Evolutionary conservation across 208 protist genomes (phyloP), one percentile per base, ranked within the genome.

Genomic region (Phytomonas sp.): DNA sequence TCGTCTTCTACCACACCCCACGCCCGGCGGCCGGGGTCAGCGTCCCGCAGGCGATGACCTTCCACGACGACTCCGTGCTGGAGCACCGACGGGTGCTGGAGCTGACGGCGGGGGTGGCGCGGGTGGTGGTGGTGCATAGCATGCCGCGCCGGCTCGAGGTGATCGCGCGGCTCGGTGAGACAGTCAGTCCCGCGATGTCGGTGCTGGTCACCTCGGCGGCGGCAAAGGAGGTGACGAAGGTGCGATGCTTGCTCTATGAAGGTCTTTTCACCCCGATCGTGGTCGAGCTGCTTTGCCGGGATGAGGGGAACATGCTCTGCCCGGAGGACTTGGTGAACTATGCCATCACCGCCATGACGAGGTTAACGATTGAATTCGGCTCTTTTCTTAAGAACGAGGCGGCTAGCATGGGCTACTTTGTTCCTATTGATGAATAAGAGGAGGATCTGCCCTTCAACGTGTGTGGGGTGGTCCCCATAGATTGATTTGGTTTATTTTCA

Each of bases 231-330:
- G 32, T 81, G 31, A 36, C 28, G 6, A 68, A 66, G 8, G 6
- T 34, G 33, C 81, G 77, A 4, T 82, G 81, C 73, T 86, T 74
- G 77, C 62, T 86, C 13, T 86, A 66, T 60, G 71, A 82, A 59
- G 75, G 72, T n/a, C 56, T 82, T 26, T 65, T 86, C 43, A 78
- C 81, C 7, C 77, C 81, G 1, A 63, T 76, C n/a, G 29, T 86
- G 1, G 73, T 70, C 37, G 77, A 86, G 67, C 62, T 83, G 29
- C 70, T 86, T 0, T 71, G 51, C 37, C 66, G 76, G 43, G 77
- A 80, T 40, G 73, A 78, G 9, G 36, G 64, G 7, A 37, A 26
- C n/a, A 64, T 80, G 53, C 59, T 86, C 56, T 86, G 77, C 67
- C 77, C 77, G 23, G 81, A 82, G 64, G 81, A 86, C 64, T 26